Evolutionary conservation across 164 flowering plant species (phyloP), one percentile per base, ranked within the genome.

Genomic region (Umbellularia californica): DNA sequence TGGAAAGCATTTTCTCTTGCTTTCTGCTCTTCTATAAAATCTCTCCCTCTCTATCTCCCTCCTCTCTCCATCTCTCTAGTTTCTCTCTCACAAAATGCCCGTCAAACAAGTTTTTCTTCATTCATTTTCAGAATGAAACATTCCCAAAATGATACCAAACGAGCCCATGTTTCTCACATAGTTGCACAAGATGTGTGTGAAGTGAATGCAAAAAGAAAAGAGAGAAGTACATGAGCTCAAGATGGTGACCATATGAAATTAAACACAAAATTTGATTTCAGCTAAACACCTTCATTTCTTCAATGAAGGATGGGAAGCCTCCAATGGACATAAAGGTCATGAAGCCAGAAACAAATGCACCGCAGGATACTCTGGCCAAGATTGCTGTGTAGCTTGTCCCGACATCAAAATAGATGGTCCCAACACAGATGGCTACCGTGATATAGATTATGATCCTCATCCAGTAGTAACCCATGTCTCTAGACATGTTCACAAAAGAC

Each of bases 281-380:
- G 22, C 5, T 25, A 10, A 41, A 3, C 15, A 88, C 95, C 94
- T 91, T 92, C 92, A 92, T 90, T 79, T 92, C 97, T 84, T 92
- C 97, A 17, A 91, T 74, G 78, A 91, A 90, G 50, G 95, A 92
- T 28, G 95, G 97, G 79, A 92, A 92, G 63, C 97, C 93, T 71
- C 95, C 97, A 22, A 92, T 90, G 28, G 97, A 89, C 97, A 92
- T 90, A 74, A 92, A 90, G 15, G 93, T 90, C 95, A 92, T 90
- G 77, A 87, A 92, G 25, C 97, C 97, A 1, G 92, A 81, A 5
- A 90, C 72, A 60, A 92, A 92, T 17, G 81, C 94, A 51, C 89
- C 92, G 70, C 94, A 91, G 17, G 94, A 83, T 50, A 84, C 88
- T 30, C 97, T 80, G 0, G 94, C 94, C 28, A 90, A 76, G 80